Evolutionary conservation across 331 rosid genomes (phyloP), one percentile per base, ranked within the genome.

Genomic region (Telfairia occidentalis): DNA sequence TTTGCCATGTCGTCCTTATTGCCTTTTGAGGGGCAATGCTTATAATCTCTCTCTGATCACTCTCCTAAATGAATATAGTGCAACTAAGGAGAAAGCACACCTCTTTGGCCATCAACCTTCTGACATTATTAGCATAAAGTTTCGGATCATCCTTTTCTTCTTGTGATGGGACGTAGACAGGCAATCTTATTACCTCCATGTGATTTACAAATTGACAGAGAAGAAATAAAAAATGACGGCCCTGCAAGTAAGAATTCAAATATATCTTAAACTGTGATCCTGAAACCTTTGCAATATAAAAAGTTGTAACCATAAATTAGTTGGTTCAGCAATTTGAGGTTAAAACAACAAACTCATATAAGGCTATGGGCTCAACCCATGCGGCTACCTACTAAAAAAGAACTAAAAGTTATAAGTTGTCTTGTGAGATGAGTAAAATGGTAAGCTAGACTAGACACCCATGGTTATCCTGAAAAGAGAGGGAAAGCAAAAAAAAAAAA

Each of bases 41-140:
- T 37, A 11, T 5, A 16, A 69, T 45, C 40, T n/a, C n/a, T 50
- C 9, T 43, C 69, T 32, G 69, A 7, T 43, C 74, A 67, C 32
- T 42, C 75, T 45, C 57, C 75, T 15, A 26, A 16, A 45, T 70
- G 75, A 70, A 28, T 46, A 16, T 18, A 28, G 59, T 46, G 35
- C 43, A 42, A 24, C 19, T 26, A 72, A 18, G 29, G 32, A 12
- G 18, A 74, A 38, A 10, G 32, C 58, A 69, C 83, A 95, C 99
- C 99, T 95, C 99, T 80, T 77, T 87, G 69, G 97, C 97, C 97
- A 95, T 95, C 86, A 92, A 67, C 74, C 82, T 86, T 89, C 97
- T 89, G 69, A 92, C 88, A 66, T 92, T 95, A 78, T 60, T 75
- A 6, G 97, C 92, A 48, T 82, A 95, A 54, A 90, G 80, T 81